Evolutionary conservation across 192 early-diverging fungal genomes (phyloP).

Genomic region (Rhizoclosmatium globosum): DNA sequence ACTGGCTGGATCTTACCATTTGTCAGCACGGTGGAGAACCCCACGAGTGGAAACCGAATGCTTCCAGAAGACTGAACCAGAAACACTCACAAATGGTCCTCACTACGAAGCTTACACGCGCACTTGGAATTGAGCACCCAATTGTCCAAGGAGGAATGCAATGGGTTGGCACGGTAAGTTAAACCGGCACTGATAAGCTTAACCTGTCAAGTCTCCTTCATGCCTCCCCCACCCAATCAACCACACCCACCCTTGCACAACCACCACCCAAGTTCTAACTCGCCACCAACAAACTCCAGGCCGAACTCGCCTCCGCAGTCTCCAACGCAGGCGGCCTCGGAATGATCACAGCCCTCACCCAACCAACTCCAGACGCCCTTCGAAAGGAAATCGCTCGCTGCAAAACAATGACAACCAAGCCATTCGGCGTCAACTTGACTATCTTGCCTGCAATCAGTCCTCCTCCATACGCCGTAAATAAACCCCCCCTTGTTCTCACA

Average conservation of each 20-base stretch:
- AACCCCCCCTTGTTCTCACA: too few relatives aligned
- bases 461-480: conserved; percentile 77
- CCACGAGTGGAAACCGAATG: too few relatives aligned
- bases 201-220: background rate
- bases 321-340: conserved; percentile 83
- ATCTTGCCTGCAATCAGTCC: conserved; percentile 82
- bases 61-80: too few relatives aligned
- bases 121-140: conserved; percentile 76
- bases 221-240: background rate
- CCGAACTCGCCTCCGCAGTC: conserved; percentile 71
- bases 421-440: conserved; percentile 85
- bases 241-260: too few relatives aligned
- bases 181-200: background rate
- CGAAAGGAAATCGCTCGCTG: conserved; percentile 75
- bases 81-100: conserved; percentile 57
- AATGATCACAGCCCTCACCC: conserved; percentile 77
- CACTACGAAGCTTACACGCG: conserved; percentile 68
- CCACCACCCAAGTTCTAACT: too few relatives aligned
- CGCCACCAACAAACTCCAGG: conserved; percentile 28
- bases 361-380: conserved; percentile 81
- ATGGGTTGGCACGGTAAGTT: conserved; percentile 67
- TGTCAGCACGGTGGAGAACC: too few relatives aligned
- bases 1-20: too few relatives aligned
- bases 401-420: conserved; percentile 77
- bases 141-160: conserved; percentile 83